These are phyloP conservation scores for Warburgia ugandensis DNA, from an alignment of 164 flowering plant genomes.

Conservation along the genomic window DNA sequence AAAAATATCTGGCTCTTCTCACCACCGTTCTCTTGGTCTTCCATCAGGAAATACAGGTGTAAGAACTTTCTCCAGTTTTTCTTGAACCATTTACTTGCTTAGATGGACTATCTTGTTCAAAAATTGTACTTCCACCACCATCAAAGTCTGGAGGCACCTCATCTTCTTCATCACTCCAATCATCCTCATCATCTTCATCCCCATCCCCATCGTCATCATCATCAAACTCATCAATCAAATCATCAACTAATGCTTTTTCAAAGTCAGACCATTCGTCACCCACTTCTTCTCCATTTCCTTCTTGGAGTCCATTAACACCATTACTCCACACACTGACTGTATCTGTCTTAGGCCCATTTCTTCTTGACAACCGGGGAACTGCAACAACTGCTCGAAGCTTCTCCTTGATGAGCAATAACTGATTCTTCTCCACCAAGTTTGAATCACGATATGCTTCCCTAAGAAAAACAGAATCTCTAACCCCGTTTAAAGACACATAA, in stretches of 20 bases:
- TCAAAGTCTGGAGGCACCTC: slow-evolving; percentile 75
- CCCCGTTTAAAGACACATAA: slow-evolving; percentile 89
- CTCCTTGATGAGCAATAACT: slow-evolving; percentile 67
- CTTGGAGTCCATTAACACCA: slow-evolving; percentile 19
- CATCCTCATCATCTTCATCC: slow-evolving; percentile 42
- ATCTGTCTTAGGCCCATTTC: slow-evolving; percentile 23
- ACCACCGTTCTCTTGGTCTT: slow-evolving; percentile 89
- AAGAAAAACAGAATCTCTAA: slow-evolving; percentile 85
- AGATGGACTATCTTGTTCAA: slow-evolving; percentile 18
- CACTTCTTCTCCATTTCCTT: slow-evolving; percentile 34
- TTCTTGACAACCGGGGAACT: slow-evolving; percentile 47
- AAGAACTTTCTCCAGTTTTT: slow-evolving; percentile 32
- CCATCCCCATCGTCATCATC: slow-evolving; percentile 36
- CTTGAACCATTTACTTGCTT: slow-evolving; percentile 17
- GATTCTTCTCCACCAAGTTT: slow-evolving; percentile 73
- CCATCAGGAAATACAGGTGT: slow-evolving; percentile 68
- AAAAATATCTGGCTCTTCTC: slow-evolving; percentile 11
- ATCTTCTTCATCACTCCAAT: no score
- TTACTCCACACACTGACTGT: no score
- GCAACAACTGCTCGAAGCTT: slow-evolving; percentile 76
- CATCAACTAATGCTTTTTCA: slow-evolving; percentile 35
- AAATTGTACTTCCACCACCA: slow-evolving; percentile 37
- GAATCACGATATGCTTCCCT: slow-evolving; percentile 85
- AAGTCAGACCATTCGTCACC: slow-evolving; percentile 54
- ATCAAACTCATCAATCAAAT: slow-evolving; percentile 28